These are phyloP conservation scores for Clavispora vitiphila DNA, from an alignment of 805 yeast genomes.

Conservation along the genomic window DNA sequence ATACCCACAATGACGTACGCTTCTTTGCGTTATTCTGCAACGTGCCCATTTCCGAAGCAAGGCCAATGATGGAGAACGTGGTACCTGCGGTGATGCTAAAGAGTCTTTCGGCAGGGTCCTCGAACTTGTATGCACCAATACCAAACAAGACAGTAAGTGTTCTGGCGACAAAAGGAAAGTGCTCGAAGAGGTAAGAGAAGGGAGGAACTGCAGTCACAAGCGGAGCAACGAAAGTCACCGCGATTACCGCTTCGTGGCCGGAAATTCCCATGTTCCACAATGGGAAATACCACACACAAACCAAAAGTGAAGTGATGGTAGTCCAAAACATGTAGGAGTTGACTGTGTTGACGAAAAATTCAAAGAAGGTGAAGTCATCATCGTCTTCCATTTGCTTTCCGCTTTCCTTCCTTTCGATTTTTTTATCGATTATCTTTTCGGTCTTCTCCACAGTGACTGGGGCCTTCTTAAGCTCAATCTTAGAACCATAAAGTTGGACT, in stretches of 20 bases:
- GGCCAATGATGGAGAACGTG: slow-evolving; percentile 54
- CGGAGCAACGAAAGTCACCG: slow-evolving; percentile 53
- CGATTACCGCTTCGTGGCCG: slow-evolving; percentile 78
- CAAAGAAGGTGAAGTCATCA: slow-evolving; percentile 31
- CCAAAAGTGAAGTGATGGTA: slow-evolving; percentile 68
- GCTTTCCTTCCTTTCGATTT: too few relatives aligned
- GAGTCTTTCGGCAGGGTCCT: slow-evolving; percentile 67
- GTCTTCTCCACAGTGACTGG: background rate
- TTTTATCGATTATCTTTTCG: background rate
- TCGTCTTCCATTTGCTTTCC: slow-evolving; percentile 7
- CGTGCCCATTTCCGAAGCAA: slow-evolving; percentile 49
- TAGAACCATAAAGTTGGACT: slow-evolving; percentile 34
- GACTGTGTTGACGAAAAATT: slow-evolving; percentile 41
- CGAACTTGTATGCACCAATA: slow-evolving; percentile 67
- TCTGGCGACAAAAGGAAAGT: slow-evolving; percentile 51
- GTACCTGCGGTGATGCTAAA: slow-evolving; percentile 62
- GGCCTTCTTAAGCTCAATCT: slow-evolving; percentile 12
- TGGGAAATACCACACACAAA: slow-evolving; percentile 96
- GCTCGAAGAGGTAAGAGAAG: slow-evolving; percentile 22
- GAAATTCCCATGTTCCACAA: slow-evolving; percentile 97
- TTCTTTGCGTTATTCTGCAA: slow-evolving; percentile 23
- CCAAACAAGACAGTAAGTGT: slow-evolving; percentile 56
- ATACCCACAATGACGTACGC: slow-evolving; percentile 43
- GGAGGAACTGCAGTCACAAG: slow-evolving; percentile 43
- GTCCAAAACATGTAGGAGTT: slow-evolving; percentile 87